A percentile compares a stretch with the other conserved stretches of the same genome.
Conservation (phyloP, 2,329 filamentous ascomycete genomes). For the Colletotrichum musae region DNA sequence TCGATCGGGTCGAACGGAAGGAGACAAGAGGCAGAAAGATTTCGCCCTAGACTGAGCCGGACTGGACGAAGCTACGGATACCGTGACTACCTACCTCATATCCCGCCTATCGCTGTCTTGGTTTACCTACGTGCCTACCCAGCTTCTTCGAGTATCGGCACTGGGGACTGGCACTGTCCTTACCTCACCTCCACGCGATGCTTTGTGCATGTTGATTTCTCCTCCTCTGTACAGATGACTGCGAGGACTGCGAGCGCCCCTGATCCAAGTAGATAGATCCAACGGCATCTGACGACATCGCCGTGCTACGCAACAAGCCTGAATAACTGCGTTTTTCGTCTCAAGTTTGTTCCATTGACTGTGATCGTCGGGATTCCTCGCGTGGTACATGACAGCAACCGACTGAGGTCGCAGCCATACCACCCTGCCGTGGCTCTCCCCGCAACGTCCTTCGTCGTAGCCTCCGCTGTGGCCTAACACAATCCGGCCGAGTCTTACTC, state of each 20-base stretch:
- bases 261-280: conserved; percentile 15
- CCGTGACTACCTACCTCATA: conserved; percentile 1
- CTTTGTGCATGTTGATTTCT: too few relatives aligned
- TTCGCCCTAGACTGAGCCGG: conserved; percentile 19
- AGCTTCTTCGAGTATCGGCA: neutral
- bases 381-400: conserved; percentile 6
- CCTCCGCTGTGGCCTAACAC: conserved; percentile 1
- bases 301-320: conserved; percentile 14
- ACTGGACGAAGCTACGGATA: conserved; percentile 5
- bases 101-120: neutral
- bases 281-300: conserved; percentile 15
- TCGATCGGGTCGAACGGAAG: conserved; percentile 37
- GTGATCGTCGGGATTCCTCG: conserved; percentile 5
- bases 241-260: neutral
- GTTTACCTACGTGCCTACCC: too few relatives aligned
- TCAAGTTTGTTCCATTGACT: conserved; percentile 1
- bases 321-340: conserved; percentile 12
- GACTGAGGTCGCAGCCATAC: conserved; percentile 14
- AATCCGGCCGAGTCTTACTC: conserved; percentile 7
- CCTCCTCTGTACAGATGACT: neutral
- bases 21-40: conserved; percentile 36
- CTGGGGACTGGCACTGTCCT: neutral
- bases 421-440: neutral
- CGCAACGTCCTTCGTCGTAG: neutral
- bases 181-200: neutral